Evolutionary conservation across 257 asterid genomes (phyloP).

Genomic region (Solanum acaule): DNA sequence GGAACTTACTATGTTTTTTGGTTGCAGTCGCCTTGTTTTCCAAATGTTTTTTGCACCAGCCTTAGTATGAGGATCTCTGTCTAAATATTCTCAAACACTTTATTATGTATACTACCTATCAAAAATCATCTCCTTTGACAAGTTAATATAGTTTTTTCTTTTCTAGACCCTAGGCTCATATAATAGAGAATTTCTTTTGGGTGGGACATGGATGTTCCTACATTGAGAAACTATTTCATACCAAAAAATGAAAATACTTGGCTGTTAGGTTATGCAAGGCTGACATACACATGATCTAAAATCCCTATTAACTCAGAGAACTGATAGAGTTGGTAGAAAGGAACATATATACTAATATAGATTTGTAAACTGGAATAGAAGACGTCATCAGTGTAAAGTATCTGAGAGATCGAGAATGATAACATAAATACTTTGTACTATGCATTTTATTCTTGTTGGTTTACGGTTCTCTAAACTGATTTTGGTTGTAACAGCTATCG

Average conservation of each 20-base stretch:
- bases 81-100: background rate
- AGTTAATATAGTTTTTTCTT: background rate
- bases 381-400: background rate
- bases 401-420: background rate
- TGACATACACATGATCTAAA: background rate
- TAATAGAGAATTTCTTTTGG: background rate
- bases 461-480: background rate
- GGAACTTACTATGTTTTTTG: too few species aligned
- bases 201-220: background rate
- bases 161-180: background rate
- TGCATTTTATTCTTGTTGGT: background rate
- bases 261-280: background rate
- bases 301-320: background rate
- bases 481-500: conserved; percentile 29
- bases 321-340: background rate
- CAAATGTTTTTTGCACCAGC: background rate
- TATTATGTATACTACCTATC: background rate
- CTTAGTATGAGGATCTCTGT: background rate
- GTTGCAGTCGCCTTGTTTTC: background rate
- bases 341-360: background rate
- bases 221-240: background rate
- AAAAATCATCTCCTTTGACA: background rate
- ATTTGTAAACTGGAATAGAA: background rate
- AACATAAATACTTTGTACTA: background rate
- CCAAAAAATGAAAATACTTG: background rate